Conservation (phyloP, 2,329 filamentous ascomycete genomes). For the Chalaropsis thielavioides region DNA sequence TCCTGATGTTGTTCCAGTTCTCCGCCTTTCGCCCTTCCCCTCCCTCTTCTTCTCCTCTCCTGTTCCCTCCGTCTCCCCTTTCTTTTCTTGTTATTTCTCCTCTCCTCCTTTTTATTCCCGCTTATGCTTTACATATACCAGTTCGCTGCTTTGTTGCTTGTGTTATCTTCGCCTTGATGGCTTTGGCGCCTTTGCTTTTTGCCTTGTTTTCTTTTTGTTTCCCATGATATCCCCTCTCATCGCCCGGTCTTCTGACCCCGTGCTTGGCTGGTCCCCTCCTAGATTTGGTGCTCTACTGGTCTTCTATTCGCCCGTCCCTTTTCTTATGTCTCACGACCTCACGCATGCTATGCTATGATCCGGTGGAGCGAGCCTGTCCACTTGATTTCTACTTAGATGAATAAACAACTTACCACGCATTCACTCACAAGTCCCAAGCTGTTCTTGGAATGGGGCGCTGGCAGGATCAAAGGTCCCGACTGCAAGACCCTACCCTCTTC, state of each 20-base stretch:
- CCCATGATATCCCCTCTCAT: neutral
- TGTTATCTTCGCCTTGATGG: neutral
- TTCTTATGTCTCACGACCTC: slow-evolving; percentile 3
- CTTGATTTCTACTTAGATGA: neutral
- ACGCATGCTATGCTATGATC: neutral
- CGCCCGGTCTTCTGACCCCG: neutral
- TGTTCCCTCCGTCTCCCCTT: neutral
- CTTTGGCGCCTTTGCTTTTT: neutral
- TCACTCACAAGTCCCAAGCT: too few relatives aligned
- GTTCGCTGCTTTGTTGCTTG: neutral
- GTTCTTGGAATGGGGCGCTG: neutral
- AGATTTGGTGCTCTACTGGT: neutral
- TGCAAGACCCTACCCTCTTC: slow-evolving; percentile 3
- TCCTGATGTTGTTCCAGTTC: neutral
- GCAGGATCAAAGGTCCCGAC: neutral
- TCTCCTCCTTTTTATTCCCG: neutral
- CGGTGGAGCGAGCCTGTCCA: neutral
- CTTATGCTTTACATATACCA: neutral
- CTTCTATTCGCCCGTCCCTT: neutral
- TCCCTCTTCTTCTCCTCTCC: neutral
- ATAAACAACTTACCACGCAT: neutral
- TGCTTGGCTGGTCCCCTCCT: neutral
- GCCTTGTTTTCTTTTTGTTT: neutral
- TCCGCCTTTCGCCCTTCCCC: neutral
- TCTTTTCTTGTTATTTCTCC: neutral